phyloP scores from a whole-genome alignment of 495 filamentous ascomycete genomes.

The Aspergillus avenaceus region DNA sequence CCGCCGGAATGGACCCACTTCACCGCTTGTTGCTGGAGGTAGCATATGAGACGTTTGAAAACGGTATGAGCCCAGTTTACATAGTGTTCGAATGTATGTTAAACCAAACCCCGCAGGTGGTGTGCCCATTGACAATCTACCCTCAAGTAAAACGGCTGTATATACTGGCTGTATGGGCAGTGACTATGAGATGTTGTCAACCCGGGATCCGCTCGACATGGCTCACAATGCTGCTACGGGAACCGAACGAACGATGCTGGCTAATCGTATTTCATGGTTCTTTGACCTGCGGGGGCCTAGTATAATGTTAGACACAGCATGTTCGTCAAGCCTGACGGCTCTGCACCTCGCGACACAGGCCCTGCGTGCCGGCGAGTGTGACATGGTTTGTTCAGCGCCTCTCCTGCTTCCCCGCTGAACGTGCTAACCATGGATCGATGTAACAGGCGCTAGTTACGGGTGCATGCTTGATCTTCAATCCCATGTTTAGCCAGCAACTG shows the following conservation, averaged over 20 bases:
- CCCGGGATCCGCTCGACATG: constrained; percentile 35
- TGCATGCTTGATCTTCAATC: constrained; percentile 21
- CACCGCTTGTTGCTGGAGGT: constrained; percentile 47
- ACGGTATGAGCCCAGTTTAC: constrained; percentile 12
- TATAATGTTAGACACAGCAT: constrained; percentile 41
- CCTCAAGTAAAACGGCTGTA: constrained; percentile 43
- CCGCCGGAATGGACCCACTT: constrained; percentile 37
- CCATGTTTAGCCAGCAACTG: constrained; percentile 22
- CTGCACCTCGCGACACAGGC: constrained; percentile 36
- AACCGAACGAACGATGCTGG: constrained; percentile 32
- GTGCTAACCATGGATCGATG: not conserved
- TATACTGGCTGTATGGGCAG: constrained; percentile 42
- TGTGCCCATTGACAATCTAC: constrained; percentile 32
- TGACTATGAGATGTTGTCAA: constrained; percentile 37
- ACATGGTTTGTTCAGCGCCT: constrained; percentile 16
- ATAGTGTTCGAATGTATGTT: constrained; percentile 1
- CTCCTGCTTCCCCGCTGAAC: not conserved
- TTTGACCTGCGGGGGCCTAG: constrained; percentile 38
- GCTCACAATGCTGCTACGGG: constrained; percentile 24
- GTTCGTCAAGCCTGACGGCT: constrained; percentile 35
- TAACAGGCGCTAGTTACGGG: constrained; percentile 22
- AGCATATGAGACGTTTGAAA: constrained; percentile 55
- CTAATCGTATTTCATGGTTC: constrained; percentile 39
- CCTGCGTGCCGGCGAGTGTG: constrained; percentile 36
- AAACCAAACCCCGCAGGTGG: constrained; percentile 25